Evolutionary conservation across 164 flowering plant species (phyloP).

Genomic region (Sedum album): DNA sequence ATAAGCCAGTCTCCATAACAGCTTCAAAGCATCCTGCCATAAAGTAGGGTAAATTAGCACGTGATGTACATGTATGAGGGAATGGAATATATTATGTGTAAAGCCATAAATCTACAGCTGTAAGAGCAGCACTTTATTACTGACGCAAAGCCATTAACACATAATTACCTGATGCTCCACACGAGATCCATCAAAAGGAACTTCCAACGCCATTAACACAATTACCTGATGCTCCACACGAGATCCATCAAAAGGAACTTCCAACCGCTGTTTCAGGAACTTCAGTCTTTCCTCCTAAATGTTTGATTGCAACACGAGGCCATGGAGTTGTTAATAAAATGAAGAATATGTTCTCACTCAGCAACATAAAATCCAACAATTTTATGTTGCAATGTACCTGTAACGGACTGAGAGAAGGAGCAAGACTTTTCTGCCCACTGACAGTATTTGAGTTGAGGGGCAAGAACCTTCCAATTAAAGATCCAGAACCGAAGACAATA

Average conservation of each 20-base stretch:
- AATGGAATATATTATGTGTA: too few species aligned
- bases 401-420: constrained; percentile 46
- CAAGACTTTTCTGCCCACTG: constrained; percentile 26
- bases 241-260: constrained; percentile 83
- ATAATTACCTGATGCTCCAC: constrained; percentile 81
- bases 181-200: constrained; percentile 79
- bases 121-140: background rate
- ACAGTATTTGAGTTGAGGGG: constrained; percentile 19
- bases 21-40: constrained; percentile 76
- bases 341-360: background rate
- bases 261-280: constrained; percentile 54
- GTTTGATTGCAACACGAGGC: constrained; percentile 7
- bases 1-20: constrained; percentile 81
- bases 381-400: constrained; percentile 45
- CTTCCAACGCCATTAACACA: constrained; percentile 27
- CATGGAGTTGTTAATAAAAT: too few species aligned
- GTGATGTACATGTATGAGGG: background rate
- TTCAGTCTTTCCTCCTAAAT: constrained; percentile 74
- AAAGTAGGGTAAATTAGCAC: background rate
- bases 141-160: constrained; percentile 10
- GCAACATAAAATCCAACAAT: background rate
- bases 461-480: constrained; percentile 54
- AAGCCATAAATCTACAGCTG: background rate
- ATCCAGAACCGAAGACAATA: constrained; percentile 58
- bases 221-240: constrained; percentile 71